A percentile compares a stretch with the other conserved stretches of the same genome.
phyloP scores from a whole-genome alignment of 2,329 filamentous ascomycete species.

The Didymella lethalis region DNA sequence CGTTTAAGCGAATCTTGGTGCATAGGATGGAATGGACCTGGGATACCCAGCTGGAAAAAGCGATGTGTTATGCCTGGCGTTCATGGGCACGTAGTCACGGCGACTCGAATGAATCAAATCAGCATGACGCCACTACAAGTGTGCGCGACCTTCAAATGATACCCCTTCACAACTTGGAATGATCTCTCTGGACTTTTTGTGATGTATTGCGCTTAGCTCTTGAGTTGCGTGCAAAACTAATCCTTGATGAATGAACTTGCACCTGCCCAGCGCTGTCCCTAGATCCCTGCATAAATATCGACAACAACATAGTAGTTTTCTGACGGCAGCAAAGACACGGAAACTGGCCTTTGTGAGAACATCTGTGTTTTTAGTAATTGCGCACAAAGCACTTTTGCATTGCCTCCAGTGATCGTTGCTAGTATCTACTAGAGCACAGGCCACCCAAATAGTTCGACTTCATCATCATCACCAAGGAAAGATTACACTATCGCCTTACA shows the following conservation, averaged over 20 bases:
- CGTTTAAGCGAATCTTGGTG: constrained; percentile 70
- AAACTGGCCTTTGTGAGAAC: background rate
- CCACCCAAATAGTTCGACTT: constrained; percentile 7
- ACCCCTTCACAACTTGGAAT: constrained; percentile 19
- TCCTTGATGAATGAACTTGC: background rate
- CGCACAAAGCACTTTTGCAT: background rate
- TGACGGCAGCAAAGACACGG: background rate
- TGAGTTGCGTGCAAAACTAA: background rate
- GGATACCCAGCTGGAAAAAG: constrained; percentile 48
- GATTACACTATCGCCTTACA: constrained; percentile 25
- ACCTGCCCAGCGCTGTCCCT: background rate
- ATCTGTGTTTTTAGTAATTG: background rate
- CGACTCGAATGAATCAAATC: constrained; percentile 50
- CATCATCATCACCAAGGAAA: constrained; percentile 17
- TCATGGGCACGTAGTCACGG: constrained; percentile 50
- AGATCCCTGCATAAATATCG: background rate
- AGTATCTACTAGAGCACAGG: background rate
- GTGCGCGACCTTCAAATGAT: constrained; percentile 24
- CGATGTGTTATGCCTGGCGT: constrained; percentile 48
- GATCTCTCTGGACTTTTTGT: background rate
- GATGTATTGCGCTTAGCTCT: background rate
- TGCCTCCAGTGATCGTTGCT: background rate
- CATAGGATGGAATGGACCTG: constrained; percentile 40
- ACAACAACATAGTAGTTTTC: background rate
- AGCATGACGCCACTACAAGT: constrained; percentile 39